Base-by-base conservation (phyloP, 2,329 filamentous ascomycete genomes). In the Alternaria infectoria region DNA sequence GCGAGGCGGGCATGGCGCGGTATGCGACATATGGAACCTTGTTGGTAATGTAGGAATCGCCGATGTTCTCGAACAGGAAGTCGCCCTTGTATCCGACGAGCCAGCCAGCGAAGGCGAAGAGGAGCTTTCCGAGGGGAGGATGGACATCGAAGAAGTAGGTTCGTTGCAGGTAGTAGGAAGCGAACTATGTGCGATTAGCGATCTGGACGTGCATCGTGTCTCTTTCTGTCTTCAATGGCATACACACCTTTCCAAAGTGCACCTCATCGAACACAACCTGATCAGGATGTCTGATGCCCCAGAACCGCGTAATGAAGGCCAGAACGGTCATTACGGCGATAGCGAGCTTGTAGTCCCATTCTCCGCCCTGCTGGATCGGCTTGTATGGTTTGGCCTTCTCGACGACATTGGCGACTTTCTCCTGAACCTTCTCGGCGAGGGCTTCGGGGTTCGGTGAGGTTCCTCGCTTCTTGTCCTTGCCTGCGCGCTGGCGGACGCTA, bases 61-160 rank as follows among this genome's bases (percentile, higher is more conserved):
- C 96, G 80, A 99, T 99, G 84, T 98, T 99, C 74, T 99, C 96
- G 82, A 99, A 99, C 78, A 97, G 89, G 83, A 98, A 99, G 78
- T 94, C 90, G 72, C 96, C 96, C 83, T 98, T 93, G 81, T 97
- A 99, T 76, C 96, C 96, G 57, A 98, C 92, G 58, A 98, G 87
- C 96, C 96, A 99, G 79, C 96, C 96, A 83, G 97, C 93, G 69
- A 97, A 89, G 71, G 94, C 96, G 79, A 98, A 98, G 54, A 99
- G 90, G 64, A 99, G 93, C 86, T 99, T 99, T 81, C 93, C 96
- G 74, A 99, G 96, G 15, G 96, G 96, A 71, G 96, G 96, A 81
- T 99, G 96, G 59, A 99, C 96, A 84, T 99, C 96, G 89, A 99
- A 99, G 87, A 99, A 99, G 85, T 98, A 99, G 66, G 93, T 97